A percentile compares a stretch with the other conserved stretches of the same genome.
Conservation (phyloP, 257 asterid genomes). For the Primulina huaijiensis region DNA sequence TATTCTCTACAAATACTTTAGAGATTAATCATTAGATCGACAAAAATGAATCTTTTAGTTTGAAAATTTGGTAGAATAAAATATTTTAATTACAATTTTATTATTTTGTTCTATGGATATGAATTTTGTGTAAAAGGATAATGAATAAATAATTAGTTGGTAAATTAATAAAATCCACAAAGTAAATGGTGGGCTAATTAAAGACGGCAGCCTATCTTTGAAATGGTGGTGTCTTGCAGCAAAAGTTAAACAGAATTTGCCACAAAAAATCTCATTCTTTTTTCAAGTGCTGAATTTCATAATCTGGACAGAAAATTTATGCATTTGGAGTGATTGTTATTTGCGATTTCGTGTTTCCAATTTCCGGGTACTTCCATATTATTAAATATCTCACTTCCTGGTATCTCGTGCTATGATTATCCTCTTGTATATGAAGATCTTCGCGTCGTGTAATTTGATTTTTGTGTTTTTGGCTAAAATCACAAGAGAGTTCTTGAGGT, state of each 20-base stretch:
- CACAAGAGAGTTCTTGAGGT: neutral
- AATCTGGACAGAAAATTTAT: neutral
- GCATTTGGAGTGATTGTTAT: neutral
- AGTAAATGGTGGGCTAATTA: neutral
- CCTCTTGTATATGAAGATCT: neutral
- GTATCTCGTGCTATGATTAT: neutral
- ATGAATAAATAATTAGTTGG: no score
- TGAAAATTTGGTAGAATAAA: no score
- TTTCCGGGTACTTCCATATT: conserved; percentile 26
- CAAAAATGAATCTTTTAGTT: no score
- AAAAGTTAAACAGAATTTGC: neutral
- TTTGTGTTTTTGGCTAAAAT: conserved; percentile 3
- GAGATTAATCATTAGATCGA: no score
- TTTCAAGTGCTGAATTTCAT: neutral
- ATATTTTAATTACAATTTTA: no score
- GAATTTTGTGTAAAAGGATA: neutral
- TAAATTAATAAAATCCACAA: neutral
- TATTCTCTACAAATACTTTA: no score
- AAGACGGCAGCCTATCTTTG: neutral
- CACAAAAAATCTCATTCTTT: neutral
- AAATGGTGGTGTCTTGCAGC: neutral
- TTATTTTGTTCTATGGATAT: no score
- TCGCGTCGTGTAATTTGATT: neutral
- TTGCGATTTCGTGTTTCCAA: conserved; percentile 1
- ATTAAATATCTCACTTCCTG: neutral